Evolutionary conservation across 441 rosid species (phyloP), one percentile per base, ranked within the genome.

Genomic region (Syzygium malaccense): DNA sequence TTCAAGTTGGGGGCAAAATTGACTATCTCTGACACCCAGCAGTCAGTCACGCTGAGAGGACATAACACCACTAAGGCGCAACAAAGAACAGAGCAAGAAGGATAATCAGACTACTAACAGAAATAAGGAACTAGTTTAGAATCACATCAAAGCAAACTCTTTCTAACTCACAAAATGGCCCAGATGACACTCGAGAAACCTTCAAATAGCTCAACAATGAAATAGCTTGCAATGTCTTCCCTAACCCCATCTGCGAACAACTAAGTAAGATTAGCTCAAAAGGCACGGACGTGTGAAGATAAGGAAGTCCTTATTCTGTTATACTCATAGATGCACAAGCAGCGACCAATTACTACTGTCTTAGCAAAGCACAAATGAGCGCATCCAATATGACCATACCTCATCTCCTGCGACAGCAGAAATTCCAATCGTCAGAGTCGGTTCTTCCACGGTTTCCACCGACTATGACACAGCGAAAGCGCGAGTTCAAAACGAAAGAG

Each of bases 171-270:
- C 99, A 90, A 92, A 95, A 96, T 86, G 98, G 96, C 58, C 99
- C 98, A 32, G 89, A 85, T 78, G 93, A 92, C 88, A 88, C 78
- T 89, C 88, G 94, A 56, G 89, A 91, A 89, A 93, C 90, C 91
- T 95, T 97, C 95, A 97, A 90, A 90, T 96, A 97, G 93, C 97
- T 94, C 91, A 97, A 64, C 89, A 97, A 92, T 71, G 95, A 91
- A 87, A 96, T 93, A 32, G 98, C 99, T 90, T 97, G 99, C 86
- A 96, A 93, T 90, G 99, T 95, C 93, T 97, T 96, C 85, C 99
- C 99, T 85, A 97, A 87, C 83, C 99, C 98, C 99, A 97, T 97
- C 99, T 97, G 95, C 28, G 79, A 87, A 89, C 64, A 18, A 86
- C 88, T 78, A 20, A 75, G 68, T 87, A 75, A 87, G 56, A 87